Evolutionary conservation across 129 eudicot genomes (phyloP), one percentile per base, ranked within the genome.

Genomic region (Calendula officinalis): DNA sequence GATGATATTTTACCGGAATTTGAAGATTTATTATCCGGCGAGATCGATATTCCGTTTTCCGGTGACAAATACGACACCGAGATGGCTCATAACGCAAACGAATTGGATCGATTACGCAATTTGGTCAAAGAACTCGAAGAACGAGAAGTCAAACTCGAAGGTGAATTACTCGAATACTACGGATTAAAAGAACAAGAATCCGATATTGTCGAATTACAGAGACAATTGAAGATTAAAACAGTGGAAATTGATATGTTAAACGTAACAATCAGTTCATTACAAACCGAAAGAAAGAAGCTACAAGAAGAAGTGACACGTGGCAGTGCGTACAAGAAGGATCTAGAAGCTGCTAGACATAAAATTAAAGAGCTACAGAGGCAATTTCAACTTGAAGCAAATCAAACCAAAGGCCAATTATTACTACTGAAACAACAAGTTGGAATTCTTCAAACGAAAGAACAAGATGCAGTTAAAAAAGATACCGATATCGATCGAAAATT

Each of bases 121-220:
- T 75, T 94, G 42, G 99, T 94, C 7, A 82, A 81, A 67, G 99
- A 94, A 57, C 72, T 94, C 54, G 97, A 88, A 60, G 99, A 94
- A 64, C 74, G 99, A 68, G 99, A 94, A 75, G 99, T 88, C 68
- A 88, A 90, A 74, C 95, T 94, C 22, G 99, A 89, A 77, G 99
- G 97, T 4, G 99, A 94, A 71, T 75, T 94, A 57, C 87, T 88
- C 2, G 99, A 94, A 66, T 94, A 94, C 72, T 94, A 94, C 60
- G 99, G 99, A 16, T 43, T 94, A 59, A 94, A 85, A 71, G 97
- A 86, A 80, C 99, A 94, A 78, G 99, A 94, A 71, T 85, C 97
- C 2, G 94, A 87, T 64, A 68, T 94, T 5, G 43, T 80, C 3
- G 99, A 94, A 69, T 71, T 94, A 64, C 99, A 89, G 75, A 83